Evolutionary conservation across 805 yeast genomes (phyloP).

Genomic region (Zygosaccharomyces lentus): DNA sequence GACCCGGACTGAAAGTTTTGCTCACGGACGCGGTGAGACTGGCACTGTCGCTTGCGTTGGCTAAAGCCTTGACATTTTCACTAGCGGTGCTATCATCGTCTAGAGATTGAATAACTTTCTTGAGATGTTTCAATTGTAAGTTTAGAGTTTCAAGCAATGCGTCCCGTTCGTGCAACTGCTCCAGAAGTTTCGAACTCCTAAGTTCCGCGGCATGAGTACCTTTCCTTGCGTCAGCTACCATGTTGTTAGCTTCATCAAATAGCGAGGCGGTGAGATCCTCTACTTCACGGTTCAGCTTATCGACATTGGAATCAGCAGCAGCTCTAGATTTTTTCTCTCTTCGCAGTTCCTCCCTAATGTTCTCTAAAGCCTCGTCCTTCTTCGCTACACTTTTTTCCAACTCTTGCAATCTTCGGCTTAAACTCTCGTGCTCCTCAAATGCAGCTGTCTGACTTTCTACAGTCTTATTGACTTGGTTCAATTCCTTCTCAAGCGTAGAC

Average conservation of each 20-base stretch:
- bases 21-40: constrained; percentile 20
- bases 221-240: constrained; percentile 75
- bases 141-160: constrained; percentile 58
- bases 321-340: constrained; percentile 37
- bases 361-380: constrained; percentile 30
- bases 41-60: constrained; percentile 15
- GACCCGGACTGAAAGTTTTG: constrained; percentile 14
- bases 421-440: constrained; percentile 26
- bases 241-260: constrained; percentile 78
- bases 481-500: constrained; percentile 49
- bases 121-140: constrained; percentile 64
- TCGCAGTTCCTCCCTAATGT: constrained; percentile 29
- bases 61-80: constrained; percentile 11
- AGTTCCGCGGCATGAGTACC: constrained; percentile 57
- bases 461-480: constrained; percentile 39
- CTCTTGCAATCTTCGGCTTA: constrained; percentile 35
- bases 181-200: constrained; percentile 51
- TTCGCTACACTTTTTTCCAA: constrained; percentile 29
- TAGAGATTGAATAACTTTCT: constrained; percentile 51
- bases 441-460: constrained; percentile 25
- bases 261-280: constrained; percentile 74
- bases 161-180: constrained; percentile 65
- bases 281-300: constrained; percentile 62
- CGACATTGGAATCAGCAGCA: constrained; percentile 55
- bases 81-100: constrained; percentile 31